These are phyloP conservation scores for Colletotrichum sp. DNA, from an alignment of 2,329 filamentous ascomycete species.

Conservation along the genomic window DNA sequence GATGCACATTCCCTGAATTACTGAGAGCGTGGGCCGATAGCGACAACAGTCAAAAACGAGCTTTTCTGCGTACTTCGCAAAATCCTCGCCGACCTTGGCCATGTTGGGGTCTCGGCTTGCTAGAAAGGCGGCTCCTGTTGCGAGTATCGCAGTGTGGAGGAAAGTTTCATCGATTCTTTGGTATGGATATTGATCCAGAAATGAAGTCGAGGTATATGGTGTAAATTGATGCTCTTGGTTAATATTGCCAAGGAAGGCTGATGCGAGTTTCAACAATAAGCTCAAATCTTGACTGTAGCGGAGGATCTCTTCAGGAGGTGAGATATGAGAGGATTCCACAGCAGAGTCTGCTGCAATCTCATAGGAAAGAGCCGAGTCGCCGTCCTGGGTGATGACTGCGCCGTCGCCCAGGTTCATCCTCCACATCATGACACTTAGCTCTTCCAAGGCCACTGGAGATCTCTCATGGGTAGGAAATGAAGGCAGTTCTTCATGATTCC, in stretches of 20 bases:
- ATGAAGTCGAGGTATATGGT: not conserved
- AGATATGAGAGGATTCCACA: not conserved
- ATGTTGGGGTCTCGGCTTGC: not conserved
- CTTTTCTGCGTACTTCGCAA: not conserved
- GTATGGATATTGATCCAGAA: not conserved
- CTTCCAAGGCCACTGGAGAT: not conserved
- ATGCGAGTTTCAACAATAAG: not conserved
- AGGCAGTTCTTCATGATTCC: not conserved
- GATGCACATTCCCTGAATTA: not conserved
- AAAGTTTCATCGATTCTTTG: not conserved
- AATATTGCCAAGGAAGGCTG: not conserved
- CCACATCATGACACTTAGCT: not conserved
- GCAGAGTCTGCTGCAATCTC: not conserved
- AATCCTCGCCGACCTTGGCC: not conserved
- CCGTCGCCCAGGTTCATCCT: not conserved
- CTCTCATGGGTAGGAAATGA: not conserved
- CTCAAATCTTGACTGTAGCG: not conserved
- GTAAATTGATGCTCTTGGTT: not conserved
- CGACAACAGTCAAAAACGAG: not conserved
- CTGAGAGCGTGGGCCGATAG: not conserved
- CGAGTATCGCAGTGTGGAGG: not conserved
- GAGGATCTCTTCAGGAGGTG: not conserved
- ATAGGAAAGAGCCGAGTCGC: not conserved
- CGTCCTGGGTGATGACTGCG: not conserved
- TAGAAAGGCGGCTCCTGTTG: not conserved